A percentile compares a stretch with the other conserved stretches of the same genome.
phyloP scores from a whole-genome alignment of 345 rosid genomes.

The Camelina laxa region DNA sequence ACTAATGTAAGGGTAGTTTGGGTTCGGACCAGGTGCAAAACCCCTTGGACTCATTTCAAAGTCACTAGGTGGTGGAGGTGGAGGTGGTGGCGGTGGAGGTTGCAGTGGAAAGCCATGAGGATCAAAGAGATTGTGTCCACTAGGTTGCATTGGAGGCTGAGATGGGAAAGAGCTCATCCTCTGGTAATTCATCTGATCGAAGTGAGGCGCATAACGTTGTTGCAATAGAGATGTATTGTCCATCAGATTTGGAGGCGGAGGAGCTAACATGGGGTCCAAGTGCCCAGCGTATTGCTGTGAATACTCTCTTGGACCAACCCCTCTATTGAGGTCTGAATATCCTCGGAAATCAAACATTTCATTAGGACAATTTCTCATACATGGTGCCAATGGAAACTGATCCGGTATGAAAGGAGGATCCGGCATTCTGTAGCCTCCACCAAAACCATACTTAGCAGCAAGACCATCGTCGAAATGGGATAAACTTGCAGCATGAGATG shows the following conservation, averaged over 20 bases:
- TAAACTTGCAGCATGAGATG: constrained; percentile 40
- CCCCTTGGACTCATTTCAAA: constrained; percentile 37
- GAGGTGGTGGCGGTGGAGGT: constrained; percentile 32
- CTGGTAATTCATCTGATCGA: constrained; percentile 60
- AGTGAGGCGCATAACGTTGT: constrained; percentile 65
- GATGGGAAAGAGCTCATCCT: constrained; percentile 49
- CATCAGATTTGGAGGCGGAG: constrained; percentile 46
- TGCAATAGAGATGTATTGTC: constrained; percentile 54
- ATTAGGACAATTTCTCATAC: constrained; percentile 23
- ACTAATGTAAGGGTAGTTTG: constrained; percentile 43
- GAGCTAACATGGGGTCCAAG: constrained; percentile 43
- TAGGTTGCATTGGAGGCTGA: constrained; percentile 45
- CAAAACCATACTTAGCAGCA: constrained; percentile 41
- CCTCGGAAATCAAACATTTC: constrained; percentile 48
- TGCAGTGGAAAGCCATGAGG: constrained; percentile 31
- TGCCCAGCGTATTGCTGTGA: constrained; percentile 40
- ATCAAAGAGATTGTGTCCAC: constrained; percentile 22
- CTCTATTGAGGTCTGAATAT: constrained; percentile 29
- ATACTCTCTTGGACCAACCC: constrained; percentile 46
- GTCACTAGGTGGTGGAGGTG: constrained; percentile 31
- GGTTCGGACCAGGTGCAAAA: constrained; percentile 63
- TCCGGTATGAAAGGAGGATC: constrained; percentile 41
- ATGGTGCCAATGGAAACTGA: constrained; percentile 36
- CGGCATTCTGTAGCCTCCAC: constrained; percentile 41
- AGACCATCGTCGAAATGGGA: constrained; percentile 45